Base-by-base conservation (phyloP, 106 monocot genomes). In the Vanilla planifolia region DNA sequence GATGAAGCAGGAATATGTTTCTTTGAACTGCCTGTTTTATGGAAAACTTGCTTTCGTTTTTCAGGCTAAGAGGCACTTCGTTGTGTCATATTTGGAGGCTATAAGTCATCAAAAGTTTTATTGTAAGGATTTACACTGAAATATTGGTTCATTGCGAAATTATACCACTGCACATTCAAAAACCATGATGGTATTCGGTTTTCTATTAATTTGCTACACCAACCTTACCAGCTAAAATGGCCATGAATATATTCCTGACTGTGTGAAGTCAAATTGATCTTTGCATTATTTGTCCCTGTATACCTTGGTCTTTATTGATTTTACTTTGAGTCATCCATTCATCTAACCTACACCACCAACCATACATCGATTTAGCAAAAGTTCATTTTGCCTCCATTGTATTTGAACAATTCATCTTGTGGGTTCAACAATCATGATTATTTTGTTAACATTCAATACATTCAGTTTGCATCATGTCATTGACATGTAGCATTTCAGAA, bases 61-160 rank as follows among this genome's bases (percentile, higher is more conserved):
- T 50, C 50, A 50, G 50, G 50, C 25, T 10, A 50, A 25, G 24
- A 25, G 11, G 24, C 5, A 11, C 22, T 11, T 50, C 9, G 22
- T 50, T 50, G 50, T 50, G 50, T 25, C 10, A 26, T 50, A 11
- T 50, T n/a, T 50, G 50, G 24, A 50, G 50, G 50, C 10, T 26
- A 8, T 50, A 26, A 26, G 11, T 50, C 21, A 50, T 50, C 25
- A 25, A 50, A 21, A 26, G n/a, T 50, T 50, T 50, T 50, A 26
- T 9, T 50, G 24, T 50, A 25, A 50, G 13, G 50, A 50, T 22
- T 22, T 26, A 50, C 50, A 24, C 24, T 50, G 20, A 24, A 26
- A 50, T 24, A 24, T 8, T 10, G 6, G 26, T 24, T 22, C 50
- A 26, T 24, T 50, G 22, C 20, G 11, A 10, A 8, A 24, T 9